Evolutionary conservation across 306 rosid genomes (phyloP), one percentile per base, ranked within the genome.

Genomic region (Nissolia schottii): DNA sequence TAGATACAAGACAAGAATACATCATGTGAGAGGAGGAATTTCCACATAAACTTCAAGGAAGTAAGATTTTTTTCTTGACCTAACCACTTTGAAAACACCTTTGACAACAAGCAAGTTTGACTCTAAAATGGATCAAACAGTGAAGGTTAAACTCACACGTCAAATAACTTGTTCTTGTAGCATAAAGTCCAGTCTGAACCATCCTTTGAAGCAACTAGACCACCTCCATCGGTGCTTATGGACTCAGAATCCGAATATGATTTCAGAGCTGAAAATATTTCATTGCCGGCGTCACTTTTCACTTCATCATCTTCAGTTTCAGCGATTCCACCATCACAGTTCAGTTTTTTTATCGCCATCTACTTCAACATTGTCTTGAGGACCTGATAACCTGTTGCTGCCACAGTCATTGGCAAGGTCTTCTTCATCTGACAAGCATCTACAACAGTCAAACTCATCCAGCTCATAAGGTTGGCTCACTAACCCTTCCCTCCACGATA

Each of bases 341-440:
- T 64, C 34, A 73, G 60, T 13, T 65, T 83, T n/a, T 71, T 71
- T 70, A 41, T 76, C 24, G 13, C 37, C 69, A 19, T 50, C 80
- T 16, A 31, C 73, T 41, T 74, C 79, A 50, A 19, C 62, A 22
- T 70, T 74, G 49, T 73, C 55, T 60, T 61, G 82, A 71, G 86
- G 72, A 80, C 79, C 71, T 25, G 78, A 57, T 28, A 74, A 63
- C 29, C 37, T 73, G 24, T 74, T 63, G 68, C 54, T 60, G 67
- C 49, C 34, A 80, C 60, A 41, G 65, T 77, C 75, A 55, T 73
- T 75, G 64, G 27, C 63, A 50, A 82, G 81, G 63, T 81, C 85
- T 61, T 91, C 98, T 67, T 88, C 96, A 59, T 88, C 98, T 51
- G 97, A 93, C 73, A 90, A 83, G 79, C 91, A 88, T 77, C 85